Evolutionary conservation across 306 rosid genomes (phyloP).

Genomic region (Sophora flavescens): DNA sequence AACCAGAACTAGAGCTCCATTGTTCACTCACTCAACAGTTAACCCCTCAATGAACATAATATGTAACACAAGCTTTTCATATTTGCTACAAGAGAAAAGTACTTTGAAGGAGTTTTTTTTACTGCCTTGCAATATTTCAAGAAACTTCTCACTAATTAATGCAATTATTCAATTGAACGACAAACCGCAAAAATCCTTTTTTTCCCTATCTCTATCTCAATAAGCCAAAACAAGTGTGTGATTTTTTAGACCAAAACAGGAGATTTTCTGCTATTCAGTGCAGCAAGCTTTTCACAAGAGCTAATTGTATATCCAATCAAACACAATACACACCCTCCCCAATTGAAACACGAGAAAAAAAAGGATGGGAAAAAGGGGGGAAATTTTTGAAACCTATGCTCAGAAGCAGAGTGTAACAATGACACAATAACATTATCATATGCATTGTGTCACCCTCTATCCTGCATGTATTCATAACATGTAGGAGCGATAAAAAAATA

Average conservation of each 20-base stretch:
- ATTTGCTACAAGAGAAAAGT: background rate
- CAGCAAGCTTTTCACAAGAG: constrained; percentile 1
- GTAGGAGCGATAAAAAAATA: no score
- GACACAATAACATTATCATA: background rate
- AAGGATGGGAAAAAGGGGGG: background rate
- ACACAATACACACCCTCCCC: background rate
- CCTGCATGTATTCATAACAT: no score
- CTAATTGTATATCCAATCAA: constrained; percentile 5
- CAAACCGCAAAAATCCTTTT: no score
- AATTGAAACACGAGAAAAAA: background rate
- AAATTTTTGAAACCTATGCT: background rate
- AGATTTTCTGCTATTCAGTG: constrained; percentile 6
- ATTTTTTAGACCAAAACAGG: constrained; percentile 3
- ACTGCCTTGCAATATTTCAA: constrained; percentile 26
- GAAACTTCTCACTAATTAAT: background rate
- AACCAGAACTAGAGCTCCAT: no score
- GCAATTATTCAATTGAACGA: no score
- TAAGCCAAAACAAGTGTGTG: no score
- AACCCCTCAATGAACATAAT: background rate
- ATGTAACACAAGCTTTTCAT: background rate
- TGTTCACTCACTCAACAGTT: no score
- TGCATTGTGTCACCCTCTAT: no score
- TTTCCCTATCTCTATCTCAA: no score
- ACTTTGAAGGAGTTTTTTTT: background rate
- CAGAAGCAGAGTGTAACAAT: constrained; percentile 25